Conservation (phyloP, 306 rosid genomes). For the Ceratonia siliqua region DNA sequence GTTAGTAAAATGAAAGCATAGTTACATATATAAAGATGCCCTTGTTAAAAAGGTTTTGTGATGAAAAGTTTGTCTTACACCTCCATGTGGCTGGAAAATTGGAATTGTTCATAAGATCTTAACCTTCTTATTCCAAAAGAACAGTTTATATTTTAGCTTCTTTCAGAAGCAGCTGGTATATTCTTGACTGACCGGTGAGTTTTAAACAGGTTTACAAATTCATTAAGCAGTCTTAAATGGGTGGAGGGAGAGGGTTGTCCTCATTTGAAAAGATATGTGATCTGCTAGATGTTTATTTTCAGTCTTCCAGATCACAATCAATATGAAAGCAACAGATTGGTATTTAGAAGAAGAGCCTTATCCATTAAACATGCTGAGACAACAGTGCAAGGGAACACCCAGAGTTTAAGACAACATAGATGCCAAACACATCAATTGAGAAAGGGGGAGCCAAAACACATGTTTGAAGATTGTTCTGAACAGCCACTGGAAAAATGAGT, state of each 20-base stretch:
- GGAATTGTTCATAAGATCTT: neutral
- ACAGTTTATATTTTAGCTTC: neutral
- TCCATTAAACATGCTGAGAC: neutral
- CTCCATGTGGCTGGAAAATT: neutral
- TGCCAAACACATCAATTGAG: constrained; percentile 15
- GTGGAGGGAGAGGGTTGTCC: neutral
- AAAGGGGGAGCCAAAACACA: too few relatives aligned
- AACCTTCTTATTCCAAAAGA: neutral
- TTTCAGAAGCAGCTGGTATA: neutral
- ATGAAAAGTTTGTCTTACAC: neutral
- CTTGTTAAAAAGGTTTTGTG: neutral
- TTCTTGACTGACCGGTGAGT: neutral
- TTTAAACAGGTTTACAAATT: neutral
- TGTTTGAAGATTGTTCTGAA: too few relatives aligned
- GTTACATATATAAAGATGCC: constrained; percentile 5
- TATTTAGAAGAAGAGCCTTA: constrained; percentile 2
- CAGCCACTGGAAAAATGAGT: neutral
- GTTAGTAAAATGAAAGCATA: constrained; percentile 11
- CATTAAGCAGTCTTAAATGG: neutral
- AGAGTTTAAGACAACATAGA: neutral
- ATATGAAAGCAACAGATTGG: neutral
- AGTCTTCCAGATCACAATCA: neutral
- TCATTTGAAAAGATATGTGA: neutral
- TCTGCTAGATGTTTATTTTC: too few relatives aligned
- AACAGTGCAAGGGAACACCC: neutral